Evolutionary conservation across 805 yeast species (phyloP).

Genomic region (Geotrichum ghanense): DNA sequence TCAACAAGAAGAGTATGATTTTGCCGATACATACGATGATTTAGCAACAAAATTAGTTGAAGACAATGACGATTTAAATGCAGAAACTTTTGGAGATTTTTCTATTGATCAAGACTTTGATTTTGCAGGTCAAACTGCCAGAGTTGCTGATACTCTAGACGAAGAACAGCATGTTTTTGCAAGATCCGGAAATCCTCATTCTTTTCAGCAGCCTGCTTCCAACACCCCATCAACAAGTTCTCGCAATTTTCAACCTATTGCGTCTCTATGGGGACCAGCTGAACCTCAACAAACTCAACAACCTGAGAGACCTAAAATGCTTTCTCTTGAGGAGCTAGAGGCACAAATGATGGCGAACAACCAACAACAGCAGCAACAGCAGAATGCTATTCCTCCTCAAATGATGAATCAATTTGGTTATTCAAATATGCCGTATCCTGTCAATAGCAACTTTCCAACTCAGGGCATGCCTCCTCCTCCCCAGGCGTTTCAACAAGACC

Average conservation of each 20-base stretch:
- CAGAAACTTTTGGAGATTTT: conserved; percentile 63
- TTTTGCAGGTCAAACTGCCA: conserved; percentile 37
- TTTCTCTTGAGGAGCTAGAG: conserved; percentile 78
- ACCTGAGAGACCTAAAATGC: conserved; percentile 28
- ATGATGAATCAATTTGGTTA: not conserved
- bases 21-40: conserved; percentile 78
- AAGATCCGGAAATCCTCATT: conserved; percentile 25
- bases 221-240: conserved; percentile 11
- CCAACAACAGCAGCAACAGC: conserved; percentile 4
- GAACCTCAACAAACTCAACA: conserved; percentile 15
- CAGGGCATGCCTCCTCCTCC: not conserved
- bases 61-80: conserved; percentile 70
- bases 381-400: not conserved
- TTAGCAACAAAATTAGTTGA: conserved; percentile 53
- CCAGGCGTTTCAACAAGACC: conserved; percentile 3
- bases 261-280: conserved; percentile 50
- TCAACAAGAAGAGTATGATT: conserved; percentile 25
- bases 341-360: conserved; percentile 52
- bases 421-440: conserved; percentile 6
- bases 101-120: conserved; percentile 52
- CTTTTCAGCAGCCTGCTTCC: conserved; percentile 8
- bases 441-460: not conserved
- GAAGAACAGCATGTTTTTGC: conserved; percentile 21
- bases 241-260: conserved; percentile 49
- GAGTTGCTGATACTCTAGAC: conserved; percentile 19